phyloP scores from a whole-genome alignment of 208 protist genomes.

The Sergeia podlipaevii region DNA sequence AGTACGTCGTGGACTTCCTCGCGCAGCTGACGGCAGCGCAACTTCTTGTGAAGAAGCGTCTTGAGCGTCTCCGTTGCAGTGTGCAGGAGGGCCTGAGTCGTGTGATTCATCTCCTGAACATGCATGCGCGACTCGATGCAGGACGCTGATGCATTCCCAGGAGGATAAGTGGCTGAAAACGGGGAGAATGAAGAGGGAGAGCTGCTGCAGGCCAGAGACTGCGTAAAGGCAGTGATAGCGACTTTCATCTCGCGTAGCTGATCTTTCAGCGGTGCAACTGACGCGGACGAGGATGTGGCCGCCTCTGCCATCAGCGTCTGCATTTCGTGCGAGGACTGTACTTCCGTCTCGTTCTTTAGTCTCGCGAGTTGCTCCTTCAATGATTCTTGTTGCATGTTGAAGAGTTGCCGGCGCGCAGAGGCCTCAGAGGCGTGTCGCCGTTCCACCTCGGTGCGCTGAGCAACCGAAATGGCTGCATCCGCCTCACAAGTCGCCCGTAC shows the following conservation, averaged over 20 bases:
- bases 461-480: slow-evolving; percentile 25
- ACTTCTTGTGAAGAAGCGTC: slow-evolving; percentile 5
- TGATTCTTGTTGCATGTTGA: slow-evolving; percentile 27
- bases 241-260: not conserved
- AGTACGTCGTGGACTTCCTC: slow-evolving; percentile 14
- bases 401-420: slow-evolving; percentile 32
- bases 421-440: slow-evolving; percentile 32
- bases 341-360: slow-evolving; percentile 22
- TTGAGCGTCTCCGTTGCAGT: slow-evolving; percentile 18
- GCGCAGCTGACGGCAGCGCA: slow-evolving; percentile 22
- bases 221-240: not conserved
- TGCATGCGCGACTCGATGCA: slow-evolving; percentile 19
- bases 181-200: no score
- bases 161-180: no score
- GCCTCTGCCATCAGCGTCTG: slow-evolving; percentile 6
- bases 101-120: slow-evolving; percentile 35
- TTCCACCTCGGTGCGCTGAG: slow-evolving; percentile 32
- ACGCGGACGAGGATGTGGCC: no score
- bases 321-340: slow-evolving; percentile 3
- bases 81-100: slow-evolving; percentile 16
- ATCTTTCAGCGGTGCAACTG: not conserved
- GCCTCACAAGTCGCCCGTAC: slow-evolving; percentile 20
- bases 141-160: no score
- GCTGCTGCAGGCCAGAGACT: no score
- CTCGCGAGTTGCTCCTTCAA: slow-evolving; percentile 36